Evolutionary conservation across 2,329 filamentous ascomycete genomes (phyloP).

Genomic region (Coleophoma crateriformis): DNA sequence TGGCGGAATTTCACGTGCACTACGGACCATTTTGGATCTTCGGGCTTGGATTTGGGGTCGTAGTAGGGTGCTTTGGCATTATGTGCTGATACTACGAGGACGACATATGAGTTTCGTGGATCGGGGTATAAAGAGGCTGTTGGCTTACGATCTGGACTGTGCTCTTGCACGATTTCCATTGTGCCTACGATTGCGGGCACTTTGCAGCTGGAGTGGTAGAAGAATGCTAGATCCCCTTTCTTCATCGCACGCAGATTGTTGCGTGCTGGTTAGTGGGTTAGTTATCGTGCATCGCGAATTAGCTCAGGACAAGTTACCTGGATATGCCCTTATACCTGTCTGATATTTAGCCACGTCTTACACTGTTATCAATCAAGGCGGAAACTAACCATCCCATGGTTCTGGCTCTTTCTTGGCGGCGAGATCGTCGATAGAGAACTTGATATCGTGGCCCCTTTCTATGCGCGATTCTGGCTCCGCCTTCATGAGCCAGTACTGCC

Average conservation of each 20-base stretch:
- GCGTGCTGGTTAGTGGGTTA: conserved; percentile 47
- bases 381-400: conserved; percentile 76
- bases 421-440: conserved; percentile 92
- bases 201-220: conserved; percentile 95
- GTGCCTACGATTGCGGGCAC: conserved; percentile 80
- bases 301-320: conserved; percentile 28
- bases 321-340: conserved; percentile 43
- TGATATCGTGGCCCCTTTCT: conserved; percentile 83
- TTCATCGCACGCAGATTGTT: conserved; percentile 93
- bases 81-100: conserved; percentile 46
- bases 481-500: conserved; percentile 75
- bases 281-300: conserved; percentile 6
- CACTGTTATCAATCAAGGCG: too few relatives aligned
- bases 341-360: too few relatives aligned
- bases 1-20: conserved; percentile 84
- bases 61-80: conserved; percentile 74
- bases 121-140: background rate
- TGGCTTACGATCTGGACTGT: conserved; percentile 67
- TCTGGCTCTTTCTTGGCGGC: conserved; percentile 68
- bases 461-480: conserved; percentile 82
- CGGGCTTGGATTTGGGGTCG: conserved; percentile 66
- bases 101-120: conserved; percentile 1
- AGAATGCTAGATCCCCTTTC: conserved; percentile 86
- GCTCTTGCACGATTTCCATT: conserved; percentile 85
- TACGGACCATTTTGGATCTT: conserved; percentile 76